Evolutionary conservation across 331 rosid genomes (phyloP).

Genomic region (Malus hybrid): DNA sequence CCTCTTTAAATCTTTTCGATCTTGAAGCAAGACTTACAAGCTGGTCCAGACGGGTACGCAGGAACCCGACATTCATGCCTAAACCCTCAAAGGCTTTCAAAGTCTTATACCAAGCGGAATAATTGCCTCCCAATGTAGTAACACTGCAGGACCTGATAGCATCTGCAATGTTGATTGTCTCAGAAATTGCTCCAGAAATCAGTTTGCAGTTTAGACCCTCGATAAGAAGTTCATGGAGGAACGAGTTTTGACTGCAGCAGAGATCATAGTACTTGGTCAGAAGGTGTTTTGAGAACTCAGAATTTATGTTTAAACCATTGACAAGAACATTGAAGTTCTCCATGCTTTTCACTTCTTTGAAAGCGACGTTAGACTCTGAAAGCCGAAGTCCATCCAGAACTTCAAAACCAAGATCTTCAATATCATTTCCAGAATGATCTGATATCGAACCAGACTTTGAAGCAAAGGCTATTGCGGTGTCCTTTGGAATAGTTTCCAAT

Average conservation of each 20-base stretch:
- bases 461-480: neutral
- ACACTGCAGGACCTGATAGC: conserved; percentile 50
- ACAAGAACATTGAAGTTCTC: conserved; percentile 33
- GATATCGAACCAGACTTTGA: neutral
- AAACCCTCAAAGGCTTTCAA: conserved; percentile 36
- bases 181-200: conserved; percentile 39
- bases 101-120: conserved; percentile 38
- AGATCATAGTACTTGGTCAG: conserved; percentile 45
- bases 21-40: conserved; percentile 26
- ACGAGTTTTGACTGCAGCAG: conserved; percentile 41
- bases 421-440: conserved; percentile 22
- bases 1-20: conserved; percentile 21
- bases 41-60: conserved; percentile 28
- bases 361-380: conserved; percentile 22
- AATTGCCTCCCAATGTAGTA: conserved; percentile 18
- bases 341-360: conserved; percentile 27
- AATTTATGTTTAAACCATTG: conserved; percentile 39
- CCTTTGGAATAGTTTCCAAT: conserved; percentile 2
- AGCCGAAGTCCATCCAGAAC: conserved; percentile 25
- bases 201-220: conserved; percentile 44
- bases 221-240: conserved; percentile 50
- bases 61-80: conserved; percentile 49
- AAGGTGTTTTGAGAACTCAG: conserved; percentile 26
- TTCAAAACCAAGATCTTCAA: conserved; percentile 17
- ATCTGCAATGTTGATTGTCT: conserved; percentile 47